These are phyloP conservation scores for Lobosporangium transversale DNA, from an alignment of 192 early-diverging fungal species.

Conservation along the genomic window DNA sequence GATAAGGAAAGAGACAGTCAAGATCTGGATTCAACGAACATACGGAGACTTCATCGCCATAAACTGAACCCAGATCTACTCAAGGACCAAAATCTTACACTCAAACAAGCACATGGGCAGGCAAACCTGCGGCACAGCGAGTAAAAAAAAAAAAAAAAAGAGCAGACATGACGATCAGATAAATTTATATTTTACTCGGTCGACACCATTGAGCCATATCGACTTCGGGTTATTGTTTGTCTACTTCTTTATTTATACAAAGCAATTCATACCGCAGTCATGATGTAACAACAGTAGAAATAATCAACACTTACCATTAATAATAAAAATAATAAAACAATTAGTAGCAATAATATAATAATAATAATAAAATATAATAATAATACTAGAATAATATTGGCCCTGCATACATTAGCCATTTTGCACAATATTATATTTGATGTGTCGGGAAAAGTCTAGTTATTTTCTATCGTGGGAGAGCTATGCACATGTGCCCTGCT, in stretches of 20 bases:
- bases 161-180: too few relatives aligned
- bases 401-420: too few relatives aligned
- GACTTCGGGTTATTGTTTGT: too few relatives aligned
- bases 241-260: too few relatives aligned
- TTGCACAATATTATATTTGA: too few relatives aligned
- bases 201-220: too few relatives aligned
- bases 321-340: not conserved
- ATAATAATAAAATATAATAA: not conserved
- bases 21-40: not conserved
- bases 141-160: not conserved
- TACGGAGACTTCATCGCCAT: slow-evolving; percentile 1
- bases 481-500: not conserved
- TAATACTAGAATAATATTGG: too few relatives aligned
- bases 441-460: too few relatives aligned
- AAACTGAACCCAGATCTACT: slow-evolving; percentile 8
- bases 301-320: not conserved
- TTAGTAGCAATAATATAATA: not conserved
- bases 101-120: slow-evolving; percentile 19
- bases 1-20: not conserved
- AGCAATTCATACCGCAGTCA: too few relatives aligned
- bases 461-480: not conserved
- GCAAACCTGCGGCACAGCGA: slow-evolving; percentile 28
- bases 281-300: not conserved
- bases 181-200: too few relatives aligned
- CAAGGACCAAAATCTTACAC: slow-evolving; percentile 1